These are phyloP conservation scores for Combretum micranthum DNA, from an alignment of 345 rosid species.

Conservation along the genomic window DNA sequence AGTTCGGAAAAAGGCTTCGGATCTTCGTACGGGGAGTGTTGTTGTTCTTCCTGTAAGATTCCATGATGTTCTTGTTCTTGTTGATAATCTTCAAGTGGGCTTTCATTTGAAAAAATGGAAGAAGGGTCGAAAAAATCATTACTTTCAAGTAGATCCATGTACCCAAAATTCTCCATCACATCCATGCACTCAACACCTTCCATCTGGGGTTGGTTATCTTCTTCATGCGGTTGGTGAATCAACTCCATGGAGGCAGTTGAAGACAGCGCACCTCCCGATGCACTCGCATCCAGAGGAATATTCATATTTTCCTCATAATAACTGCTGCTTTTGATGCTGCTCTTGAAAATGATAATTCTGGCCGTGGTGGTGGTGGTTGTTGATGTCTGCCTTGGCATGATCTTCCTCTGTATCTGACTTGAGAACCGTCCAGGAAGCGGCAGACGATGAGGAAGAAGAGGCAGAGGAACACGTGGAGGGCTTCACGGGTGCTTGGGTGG, in stretches of 20 bases:
- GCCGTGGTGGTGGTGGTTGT: slow-evolving; percentile 3
- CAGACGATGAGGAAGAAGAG: slow-evolving; percentile 51
- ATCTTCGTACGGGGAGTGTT: no score
- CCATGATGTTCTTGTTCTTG: no score
- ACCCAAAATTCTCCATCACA: slow-evolving; percentile 72
- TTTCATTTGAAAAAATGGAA: slow-evolving; percentile 46
- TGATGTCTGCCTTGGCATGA: slow-evolving; percentile 12
- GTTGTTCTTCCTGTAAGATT: no score
- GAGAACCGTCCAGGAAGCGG: slow-evolving; percentile 76
- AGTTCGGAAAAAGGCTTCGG: not conserved
- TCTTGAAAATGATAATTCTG: not conserved
- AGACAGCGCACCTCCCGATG: slow-evolving; percentile 36
- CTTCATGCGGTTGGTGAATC: slow-evolving; percentile 21
- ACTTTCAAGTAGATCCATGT: slow-evolving; percentile 73
- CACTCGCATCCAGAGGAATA: slow-evolving; percentile 14
- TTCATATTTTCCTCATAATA: not conserved
- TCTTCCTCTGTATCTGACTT: slow-evolving; percentile 58
- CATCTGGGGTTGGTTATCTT: slow-evolving; percentile 5
- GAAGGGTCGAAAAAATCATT: slow-evolving; percentile 71
- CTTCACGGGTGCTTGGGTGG: slow-evolving; percentile 67
- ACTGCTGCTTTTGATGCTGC: slow-evolving; percentile 5
- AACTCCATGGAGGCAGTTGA: slow-evolving; percentile 82
- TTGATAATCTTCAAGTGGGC: slow-evolving; percentile 1
- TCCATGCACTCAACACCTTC: slow-evolving; percentile 45
- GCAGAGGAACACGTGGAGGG: slow-evolving; percentile 46